These are phyloP conservation scores for Penstemon newberryi DNA, from an alignment of 257 asterid genomes.

Conservation along the genomic window DNA sequence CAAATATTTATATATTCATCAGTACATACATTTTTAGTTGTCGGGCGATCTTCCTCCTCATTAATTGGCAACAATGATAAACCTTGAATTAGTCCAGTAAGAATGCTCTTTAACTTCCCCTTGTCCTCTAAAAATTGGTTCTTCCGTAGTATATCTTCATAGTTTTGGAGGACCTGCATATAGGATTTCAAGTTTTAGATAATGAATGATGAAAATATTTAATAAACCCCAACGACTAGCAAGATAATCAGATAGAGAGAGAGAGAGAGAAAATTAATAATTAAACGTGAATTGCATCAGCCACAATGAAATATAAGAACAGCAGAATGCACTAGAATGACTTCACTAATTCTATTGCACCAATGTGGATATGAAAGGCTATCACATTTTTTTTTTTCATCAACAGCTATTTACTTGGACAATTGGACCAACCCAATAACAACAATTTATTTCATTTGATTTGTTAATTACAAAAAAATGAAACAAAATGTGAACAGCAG, in stretches of 20 bases:
- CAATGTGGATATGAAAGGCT: constrained; percentile 12
- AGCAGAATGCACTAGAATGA: neutral
- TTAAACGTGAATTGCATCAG: constrained; percentile 9
- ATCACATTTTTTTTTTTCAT: neutral
- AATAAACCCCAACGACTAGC: constrained; percentile 11
- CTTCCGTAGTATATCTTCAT: constrained; percentile 61
- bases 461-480: neutral
- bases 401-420: neutral
- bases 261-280: neutral
- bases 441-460: neutral
- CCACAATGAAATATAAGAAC: neutral
- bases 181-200: constrained; percentile 2
- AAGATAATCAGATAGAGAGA: neutral
- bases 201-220: neutral
- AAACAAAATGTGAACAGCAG: constrained; percentile 21
- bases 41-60: constrained; percentile 45
- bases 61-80: constrained; percentile 65
- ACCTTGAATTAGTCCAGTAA: constrained; percentile 78
- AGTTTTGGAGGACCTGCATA: constrained; percentile 77
- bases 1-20: constrained; percentile 22
- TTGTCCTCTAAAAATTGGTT: constrained; percentile 79
- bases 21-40: constrained; percentile 55
- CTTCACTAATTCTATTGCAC: constrained; percentile 16
- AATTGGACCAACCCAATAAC: constrained; percentile 3
- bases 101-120: constrained; percentile 63